Evolutionary conservation across 306 rosid species (phyloP), one percentile per base, ranked within the genome.

Genomic region (Bauhinia variegata): DNA sequence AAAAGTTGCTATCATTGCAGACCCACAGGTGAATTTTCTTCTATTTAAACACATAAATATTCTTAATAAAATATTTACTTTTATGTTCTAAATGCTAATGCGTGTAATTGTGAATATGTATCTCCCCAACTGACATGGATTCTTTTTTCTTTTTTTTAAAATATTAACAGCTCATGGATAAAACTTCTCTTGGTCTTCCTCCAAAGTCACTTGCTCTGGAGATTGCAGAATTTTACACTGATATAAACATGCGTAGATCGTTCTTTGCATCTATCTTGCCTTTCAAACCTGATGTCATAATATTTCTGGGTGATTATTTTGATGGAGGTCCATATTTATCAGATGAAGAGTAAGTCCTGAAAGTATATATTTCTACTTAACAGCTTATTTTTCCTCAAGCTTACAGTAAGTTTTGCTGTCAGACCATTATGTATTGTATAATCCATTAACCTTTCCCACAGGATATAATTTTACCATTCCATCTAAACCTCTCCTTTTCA

Each of bases 291-390:
- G 89, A 88, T 56, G 86, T 84, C 33, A 37, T 91, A 77, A 74
- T 88, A 80, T 84, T 88, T 73, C 71, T 91, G 65, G 97, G 97
- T 48, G 97, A 91, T 73, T 81, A 84, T 80, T 91, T 91, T 16
- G 97, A 91, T 53, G 92, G 97, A 52, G 97, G 92, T 58, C 90
- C 91, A 59, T 75, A 52, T 68, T 76, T 91, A 64, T 77, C 79
- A 0, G 85, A 88, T 65, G 82, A 82, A 68, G 97, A 91, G 97
- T 91, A 82, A 91, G 95, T 42, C 65, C 71, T 60, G 44, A 43
- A 73, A 52, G 14, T 44, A 56, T 60, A 16, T 49, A 32, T 65
- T 14, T 66, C 39, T 8, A 28, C 36, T 52, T 73, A 18, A 7
- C 38, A 28, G 10, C 30, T 54, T 68, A 18, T 48, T 47, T 69